Conservation (phyloP, 129 eudicot species). For the Tagetes erecta region DNA sequence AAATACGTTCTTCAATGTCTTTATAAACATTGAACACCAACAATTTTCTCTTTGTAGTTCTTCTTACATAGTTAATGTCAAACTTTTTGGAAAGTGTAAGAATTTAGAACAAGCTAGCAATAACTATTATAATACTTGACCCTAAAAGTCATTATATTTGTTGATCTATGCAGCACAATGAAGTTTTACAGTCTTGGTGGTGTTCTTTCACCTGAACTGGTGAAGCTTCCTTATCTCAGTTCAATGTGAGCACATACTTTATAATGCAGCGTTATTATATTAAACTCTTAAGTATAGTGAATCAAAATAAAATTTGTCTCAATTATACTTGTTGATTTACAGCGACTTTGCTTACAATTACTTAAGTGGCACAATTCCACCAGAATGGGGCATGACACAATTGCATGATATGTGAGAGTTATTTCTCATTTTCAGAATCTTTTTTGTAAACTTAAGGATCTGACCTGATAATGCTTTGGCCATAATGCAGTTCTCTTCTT, state of each 20-base stretch:
- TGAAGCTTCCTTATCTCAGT: conserved; percentile 59
- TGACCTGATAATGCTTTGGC: not conserved
- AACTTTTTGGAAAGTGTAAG: not conserved
- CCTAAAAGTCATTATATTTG: conserved; percentile 3
- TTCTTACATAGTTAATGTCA: not conserved
- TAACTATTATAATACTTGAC: not conserved
- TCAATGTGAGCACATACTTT: conserved; percentile 48
- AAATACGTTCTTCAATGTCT: not conserved
- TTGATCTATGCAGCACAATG: conserved; percentile 47
- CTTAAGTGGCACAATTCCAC: conserved; percentile 64
- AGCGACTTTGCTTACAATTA: conserved; percentile 83
- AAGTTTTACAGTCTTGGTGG: conserved; percentile 75
- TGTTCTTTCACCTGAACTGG: conserved; percentile 60
- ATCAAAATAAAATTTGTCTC: not conserved
- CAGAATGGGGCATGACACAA: conserved; percentile 64
- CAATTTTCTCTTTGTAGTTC: not conserved
- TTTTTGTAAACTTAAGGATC: conserved; percentile 11
- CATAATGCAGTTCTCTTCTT: conserved; percentile 64
- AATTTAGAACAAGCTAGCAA: not conserved
- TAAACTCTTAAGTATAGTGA: not conserved
- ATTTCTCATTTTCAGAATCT: conserved; percentile 6
- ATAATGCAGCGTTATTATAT: not conserved
- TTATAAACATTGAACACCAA: too few species aligned
- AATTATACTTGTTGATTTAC: conserved; percentile 21
- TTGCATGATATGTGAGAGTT: conserved; percentile 51